Evolutionary conservation across 805 yeast species (phyloP), one percentile per base, ranked within the genome.

Genomic region (Kodamaea restingae): DNA sequence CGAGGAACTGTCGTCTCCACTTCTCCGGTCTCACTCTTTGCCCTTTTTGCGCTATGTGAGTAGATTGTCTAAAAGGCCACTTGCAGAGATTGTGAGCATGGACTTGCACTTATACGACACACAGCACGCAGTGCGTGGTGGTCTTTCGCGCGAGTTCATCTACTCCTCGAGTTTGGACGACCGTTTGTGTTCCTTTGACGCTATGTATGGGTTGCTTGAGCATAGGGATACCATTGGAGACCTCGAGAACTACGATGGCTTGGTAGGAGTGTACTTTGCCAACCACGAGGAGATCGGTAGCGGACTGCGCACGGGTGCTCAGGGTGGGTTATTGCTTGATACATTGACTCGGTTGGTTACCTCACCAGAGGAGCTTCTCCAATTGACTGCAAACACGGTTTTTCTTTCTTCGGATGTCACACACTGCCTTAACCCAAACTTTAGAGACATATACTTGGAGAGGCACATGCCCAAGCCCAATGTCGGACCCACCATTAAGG

Each of bases 151-250:
- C 18, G 73, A 68, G 42, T 68, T 67, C 38, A 50, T 68, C 27
- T 63, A 56, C 42, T 63, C 71, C 3, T 62, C 70, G 2, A 51
- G 71, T 21, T 49, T 68, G 11, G 73, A 68, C 41, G 73, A 68
- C 63, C 76, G 93, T 63, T 71, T 85, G 45, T 85, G 91, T 60
- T 78, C 90, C 2, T 87, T 69, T 56, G 76, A 91, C 15, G 93
- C 91, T 15, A 56, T 83, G 40, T 57, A 68, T 39, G 79, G 84
- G 0, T 63, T 87, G 45, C 58, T 83, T 34, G 70, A 64, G 38
- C 54, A 41, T 35, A 41, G 51, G 8, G 22, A 20, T 24, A 38
- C 54, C 9, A 38, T 33, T 2, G 39, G 40, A 1, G 45, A 45
- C 7, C 46, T 64, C 9, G 56, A 70, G 12, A 44, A 45, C 4